Evolutionary conservation across 129 eudicot species (phyloP).

Genomic region (Pseudognaphalium luteoalbum): DNA sequence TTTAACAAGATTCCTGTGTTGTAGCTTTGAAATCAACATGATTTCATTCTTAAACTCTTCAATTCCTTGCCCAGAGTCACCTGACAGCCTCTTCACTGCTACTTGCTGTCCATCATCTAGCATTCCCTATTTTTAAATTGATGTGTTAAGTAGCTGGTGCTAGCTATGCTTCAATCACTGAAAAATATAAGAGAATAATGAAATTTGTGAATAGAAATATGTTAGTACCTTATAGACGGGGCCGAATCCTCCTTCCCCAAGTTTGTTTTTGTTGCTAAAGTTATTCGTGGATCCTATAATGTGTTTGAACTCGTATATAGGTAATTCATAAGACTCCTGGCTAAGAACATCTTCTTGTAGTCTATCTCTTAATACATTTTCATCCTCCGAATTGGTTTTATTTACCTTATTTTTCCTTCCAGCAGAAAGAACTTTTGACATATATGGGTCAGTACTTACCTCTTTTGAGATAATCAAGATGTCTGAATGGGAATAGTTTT

Average conservation of each 20-base stretch:
- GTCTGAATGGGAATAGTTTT: neutral
- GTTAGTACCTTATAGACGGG: constrained; percentile 35
- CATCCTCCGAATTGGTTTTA: constrained; percentile 1
- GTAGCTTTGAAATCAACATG: constrained; percentile 30
- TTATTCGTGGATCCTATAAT: constrained; percentile 30
- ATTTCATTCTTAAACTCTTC: constrained; percentile 40
- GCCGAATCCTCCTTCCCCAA: constrained; percentile 53
- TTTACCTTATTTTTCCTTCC: constrained; percentile 17
- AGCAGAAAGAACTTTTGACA: neutral
- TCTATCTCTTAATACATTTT: constrained; percentile 7
- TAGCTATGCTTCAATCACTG: neutral
- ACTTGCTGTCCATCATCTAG: constrained; percentile 36
- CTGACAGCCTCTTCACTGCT: constrained; percentile 45
- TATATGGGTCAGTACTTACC: neutral
- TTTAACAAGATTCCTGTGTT: constrained; percentile 39
- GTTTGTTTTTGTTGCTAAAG: constrained; percentile 31
- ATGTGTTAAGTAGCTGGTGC: neutral
- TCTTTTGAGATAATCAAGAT: constrained; percentile 5
- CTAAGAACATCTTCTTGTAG: constrained; percentile 19
- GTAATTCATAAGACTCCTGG: constrained; percentile 26
- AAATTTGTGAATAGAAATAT: constrained; percentile 2
- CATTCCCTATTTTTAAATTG: constrained; percentile 23
- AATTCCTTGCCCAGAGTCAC: constrained; percentile 32
- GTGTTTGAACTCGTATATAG: constrained; percentile 27
- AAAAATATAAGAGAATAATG: neutral